A percentile compares a stretch with the other conserved stretches of the same genome.
phyloP scores from a whole-genome alignment of 768 basidiomycete genomes.

The Tulasnella sp. region DNA sequence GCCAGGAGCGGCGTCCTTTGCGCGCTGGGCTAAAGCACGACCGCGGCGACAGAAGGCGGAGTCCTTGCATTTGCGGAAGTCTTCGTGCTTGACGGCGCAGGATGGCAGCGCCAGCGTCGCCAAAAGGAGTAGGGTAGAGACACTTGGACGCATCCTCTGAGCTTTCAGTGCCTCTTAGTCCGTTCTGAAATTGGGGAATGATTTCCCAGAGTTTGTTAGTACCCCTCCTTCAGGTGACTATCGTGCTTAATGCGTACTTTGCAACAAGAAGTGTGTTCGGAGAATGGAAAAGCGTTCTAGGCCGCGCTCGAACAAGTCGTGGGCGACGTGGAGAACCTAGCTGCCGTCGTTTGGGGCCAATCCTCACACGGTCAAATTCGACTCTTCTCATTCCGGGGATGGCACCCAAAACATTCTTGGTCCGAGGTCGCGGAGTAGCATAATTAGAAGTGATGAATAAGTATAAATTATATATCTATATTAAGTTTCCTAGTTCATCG shows the following conservation, averaged over 20 bases:
- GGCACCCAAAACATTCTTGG: no score
- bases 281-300: background rate
- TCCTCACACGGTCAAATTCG: background rate
- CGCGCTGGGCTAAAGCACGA: slow-evolving; percentile 68
- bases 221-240: background rate
- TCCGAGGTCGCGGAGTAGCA: no score
- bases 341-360: background rate
- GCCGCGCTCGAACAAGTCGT: background rate
- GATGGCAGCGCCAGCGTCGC: slow-evolving; percentile 10
- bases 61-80: slow-evolving; percentile 94
- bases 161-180: background rate
- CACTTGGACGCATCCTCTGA: background rate
- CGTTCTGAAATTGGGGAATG: background rate
- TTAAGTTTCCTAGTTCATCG: background rate
- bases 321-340: background rate
- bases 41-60: slow-evolving; percentile 91
- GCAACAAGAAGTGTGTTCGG: background rate
- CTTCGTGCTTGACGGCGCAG: slow-evolving; percentile 40
- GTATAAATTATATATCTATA: background rate
- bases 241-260: background rate
- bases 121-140: slow-evolving; percentile 8
- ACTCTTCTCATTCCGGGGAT: no score
- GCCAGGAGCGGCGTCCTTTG: slow-evolving; percentile 37
- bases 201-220: background rate
- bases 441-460: no score